phyloP scores from a whole-genome alignment of 768 basidiomycete genomes.

The Serendipita sp. region DNA sequence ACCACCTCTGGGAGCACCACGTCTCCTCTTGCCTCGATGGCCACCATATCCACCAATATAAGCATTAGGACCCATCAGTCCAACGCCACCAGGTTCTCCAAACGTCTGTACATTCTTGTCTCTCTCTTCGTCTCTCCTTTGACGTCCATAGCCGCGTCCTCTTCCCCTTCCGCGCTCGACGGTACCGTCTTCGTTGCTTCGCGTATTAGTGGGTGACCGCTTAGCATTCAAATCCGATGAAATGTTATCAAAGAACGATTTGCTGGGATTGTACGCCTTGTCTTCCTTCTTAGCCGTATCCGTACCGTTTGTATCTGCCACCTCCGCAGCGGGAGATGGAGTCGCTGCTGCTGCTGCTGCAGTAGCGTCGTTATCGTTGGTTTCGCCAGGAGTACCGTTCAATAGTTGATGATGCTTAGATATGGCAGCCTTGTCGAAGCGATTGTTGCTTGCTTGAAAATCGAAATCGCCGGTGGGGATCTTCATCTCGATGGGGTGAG shows the following conservation, averaged over 20 bases:
- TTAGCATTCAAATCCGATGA: conserved; percentile 23
- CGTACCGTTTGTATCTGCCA: conserved; percentile 11
- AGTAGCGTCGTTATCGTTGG: neutral
- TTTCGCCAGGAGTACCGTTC: neutral
- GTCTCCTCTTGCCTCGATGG: conserved; percentile 29
- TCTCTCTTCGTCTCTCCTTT: conserved; percentile 65
- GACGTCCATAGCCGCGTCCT: conserved; percentile 36
- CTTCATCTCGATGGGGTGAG: conserved; percentile 24
- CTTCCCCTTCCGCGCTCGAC: conserved; percentile 19
- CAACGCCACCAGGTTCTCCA: conserved; percentile 69
- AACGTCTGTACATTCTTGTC: conserved; percentile 77
- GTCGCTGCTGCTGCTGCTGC: neutral
- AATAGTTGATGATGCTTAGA: neutral
- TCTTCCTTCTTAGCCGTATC: conserved; percentile 16
- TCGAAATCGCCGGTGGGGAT: conserved; percentile 72
- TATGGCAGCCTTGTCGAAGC: conserved; percentile 56
- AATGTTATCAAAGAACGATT: conserved; percentile 67
- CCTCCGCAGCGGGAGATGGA: conserved; percentile 17
- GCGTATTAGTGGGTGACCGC: neutral
- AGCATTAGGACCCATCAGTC: conserved; percentile 59
- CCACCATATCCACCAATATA: conserved; percentile 71
- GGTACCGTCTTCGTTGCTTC: conserved; percentile 26
- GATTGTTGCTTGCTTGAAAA: conserved; percentile 59
- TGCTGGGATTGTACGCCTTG: conserved; percentile 49
- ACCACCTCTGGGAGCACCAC: conserved; percentile 20